Evolutionary conservation across 202 grass and related monocot species (phyloP).

Genomic region (Setaria italica): DNA sequence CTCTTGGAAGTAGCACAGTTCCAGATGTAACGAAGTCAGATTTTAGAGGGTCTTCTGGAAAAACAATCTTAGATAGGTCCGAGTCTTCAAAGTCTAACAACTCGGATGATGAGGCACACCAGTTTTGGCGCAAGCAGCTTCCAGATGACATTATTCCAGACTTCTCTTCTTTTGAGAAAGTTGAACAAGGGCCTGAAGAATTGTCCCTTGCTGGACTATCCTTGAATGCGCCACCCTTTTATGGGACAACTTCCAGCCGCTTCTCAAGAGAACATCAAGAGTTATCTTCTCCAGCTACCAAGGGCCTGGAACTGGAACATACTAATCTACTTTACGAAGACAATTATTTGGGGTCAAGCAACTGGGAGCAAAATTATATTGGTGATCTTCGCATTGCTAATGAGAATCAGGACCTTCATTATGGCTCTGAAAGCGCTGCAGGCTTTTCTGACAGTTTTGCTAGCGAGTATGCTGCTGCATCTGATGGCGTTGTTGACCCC

Average conservation of each 20-base stretch:
- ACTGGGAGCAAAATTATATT: constrained; percentile 62
- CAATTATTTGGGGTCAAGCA: constrained; percentile 66
- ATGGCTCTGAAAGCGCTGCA: constrained; percentile 52
- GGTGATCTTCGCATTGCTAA: constrained; percentile 54
- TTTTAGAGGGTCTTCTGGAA: constrained; percentile 57
- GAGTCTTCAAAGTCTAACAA: constrained; percentile 91
- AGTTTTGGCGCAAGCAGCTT: constrained; percentile 88
- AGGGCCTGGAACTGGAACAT: constrained; percentile 53
- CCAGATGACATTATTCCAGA: constrained; percentile 98
- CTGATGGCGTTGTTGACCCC: constrained; percentile 58
- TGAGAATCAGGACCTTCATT: constrained; percentile 58
- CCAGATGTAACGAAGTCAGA: constrained; percentile 65
- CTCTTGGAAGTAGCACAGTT: constrained; percentile 48
- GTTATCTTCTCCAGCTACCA: constrained; percentile 51
- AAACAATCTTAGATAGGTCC: constrained; percentile 71
- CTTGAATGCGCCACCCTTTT: constrained; percentile 77
- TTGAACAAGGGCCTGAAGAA: constrained; percentile 65
- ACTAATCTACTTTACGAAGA: constrained; percentile 58
- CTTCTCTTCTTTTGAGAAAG: constrained; percentile 74
- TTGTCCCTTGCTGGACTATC: constrained; percentile 76
- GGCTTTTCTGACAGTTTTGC: constrained; percentile 63
- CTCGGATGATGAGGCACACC: constrained; percentile 90
- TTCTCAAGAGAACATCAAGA: constrained; percentile 53
- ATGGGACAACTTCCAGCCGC: constrained; percentile 53
- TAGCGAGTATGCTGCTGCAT: constrained; percentile 58